These are phyloP conservation scores for Fusarium graminum DNA, from an alignment of 2,329 filamentous ascomycete species.

Conservation along the genomic window DNA sequence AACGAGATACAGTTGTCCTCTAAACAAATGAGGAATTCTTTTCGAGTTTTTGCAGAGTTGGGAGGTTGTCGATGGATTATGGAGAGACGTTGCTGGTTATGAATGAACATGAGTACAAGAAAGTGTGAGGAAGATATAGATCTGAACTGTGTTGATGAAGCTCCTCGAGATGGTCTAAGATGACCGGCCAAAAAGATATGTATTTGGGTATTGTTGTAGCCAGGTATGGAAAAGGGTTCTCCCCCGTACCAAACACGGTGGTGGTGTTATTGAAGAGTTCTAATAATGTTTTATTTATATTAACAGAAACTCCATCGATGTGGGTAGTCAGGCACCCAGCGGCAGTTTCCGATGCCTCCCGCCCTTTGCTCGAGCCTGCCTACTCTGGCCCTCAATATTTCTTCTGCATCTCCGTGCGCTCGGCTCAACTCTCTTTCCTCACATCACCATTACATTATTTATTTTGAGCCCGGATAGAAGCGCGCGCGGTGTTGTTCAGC, in stretches of 20 bases:
- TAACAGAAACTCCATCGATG: constrained; percentile 12
- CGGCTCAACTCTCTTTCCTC: not conserved
- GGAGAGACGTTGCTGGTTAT: too few relatives aligned
- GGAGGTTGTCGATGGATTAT: too few relatives aligned
- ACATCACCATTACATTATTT: not conserved
- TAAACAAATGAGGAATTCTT: too few relatives aligned
- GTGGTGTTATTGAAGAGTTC: not conserved
- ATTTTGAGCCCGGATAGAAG: not conserved
- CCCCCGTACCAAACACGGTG: too few relatives aligned
- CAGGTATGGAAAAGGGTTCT: too few relatives aligned
- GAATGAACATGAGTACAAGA: too few relatives aligned
- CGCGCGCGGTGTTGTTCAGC: not conserved
- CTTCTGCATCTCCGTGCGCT: not conserved
- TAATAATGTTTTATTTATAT: not conserved
- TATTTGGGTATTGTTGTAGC: not conserved
- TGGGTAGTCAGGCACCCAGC: not conserved
- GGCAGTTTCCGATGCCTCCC: constrained; percentile 23
- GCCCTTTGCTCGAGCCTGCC: constrained; percentile 16
- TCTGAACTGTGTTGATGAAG: too few relatives aligned
- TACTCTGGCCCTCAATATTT: not conserved
- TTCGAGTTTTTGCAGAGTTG: too few relatives aligned
- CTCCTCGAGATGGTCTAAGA: not conserved
- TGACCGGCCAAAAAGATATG: not conserved
- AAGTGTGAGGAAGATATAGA: too few relatives aligned
- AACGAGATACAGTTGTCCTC: too few relatives aligned